Evolutionary conservation across 2,329 filamentous ascomycete genomes (phyloP), one percentile per base, ranked within the genome.

Genomic region (Microcyclospora tardicrescens): DNA sequence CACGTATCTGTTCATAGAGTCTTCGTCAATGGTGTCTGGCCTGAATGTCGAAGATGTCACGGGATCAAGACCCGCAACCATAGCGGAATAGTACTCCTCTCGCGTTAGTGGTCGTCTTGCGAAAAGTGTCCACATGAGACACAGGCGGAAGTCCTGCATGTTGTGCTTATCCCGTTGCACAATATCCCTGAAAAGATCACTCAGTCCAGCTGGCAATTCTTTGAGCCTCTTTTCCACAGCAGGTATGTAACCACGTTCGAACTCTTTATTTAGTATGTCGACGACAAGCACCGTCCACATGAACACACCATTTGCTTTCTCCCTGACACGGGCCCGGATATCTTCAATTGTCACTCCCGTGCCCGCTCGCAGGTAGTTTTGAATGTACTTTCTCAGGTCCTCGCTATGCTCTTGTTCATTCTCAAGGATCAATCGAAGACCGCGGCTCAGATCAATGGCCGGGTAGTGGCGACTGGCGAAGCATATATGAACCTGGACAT

Each of bases 41-140:
- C n/a, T 30, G 10, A 10, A 10, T n/a, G n/a, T 10, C 10, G 10
- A 10, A 10, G 10, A 10, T 30, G 28, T 10, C 10, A 10, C 28
- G 28, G 52, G 45, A n/a, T 54, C 44, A 2, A 43, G 42, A 10
- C 57, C 58, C 24, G 56, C 45, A 32, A 57, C 39, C 10, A 69
- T 41, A 34, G 65, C 63, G 53, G 59, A 62, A 43, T 69, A 72
- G 0, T 72, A 57, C 43, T 76, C 63, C 1, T 60, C 45, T 0
- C 55, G 63, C 0, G 33, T 56, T 0, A 77, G 40, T 0, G 72
- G 67, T 0, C 54, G 44, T 6, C 51, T 56, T 0, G 73, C 60
- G 16, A 64, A 76, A 0, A 78, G 55, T 0, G 79, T 57, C 67
- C 68, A 77, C 13, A 69, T 62, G 0, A 78, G 42, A 24, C 65